Conservation (phyloP, 1,284 basidiomycete genomes). For the Leccinum subatratum region DNA sequence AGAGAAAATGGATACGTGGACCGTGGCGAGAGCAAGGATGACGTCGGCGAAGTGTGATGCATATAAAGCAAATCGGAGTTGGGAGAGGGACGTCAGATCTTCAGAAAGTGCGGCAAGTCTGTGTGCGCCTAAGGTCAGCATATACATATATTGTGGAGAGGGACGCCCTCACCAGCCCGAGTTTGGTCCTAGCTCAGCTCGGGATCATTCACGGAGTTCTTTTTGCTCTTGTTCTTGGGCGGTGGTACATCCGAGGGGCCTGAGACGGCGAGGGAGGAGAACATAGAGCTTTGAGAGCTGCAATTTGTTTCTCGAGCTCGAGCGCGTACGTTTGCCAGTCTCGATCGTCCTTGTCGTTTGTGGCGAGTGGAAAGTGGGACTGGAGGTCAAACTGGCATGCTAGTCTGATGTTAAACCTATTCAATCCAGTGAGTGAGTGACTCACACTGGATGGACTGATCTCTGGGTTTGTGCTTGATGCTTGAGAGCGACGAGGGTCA, state of each 20-base stretch:
- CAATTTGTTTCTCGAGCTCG: slow-evolving; percentile 26
- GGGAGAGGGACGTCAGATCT: slow-evolving; percentile 17
- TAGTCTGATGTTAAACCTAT: slow-evolving; percentile 5
- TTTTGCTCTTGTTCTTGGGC: slow-evolving; percentile 30
- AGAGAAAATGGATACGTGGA: slow-evolving; percentile 25
- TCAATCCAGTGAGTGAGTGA: neutral
- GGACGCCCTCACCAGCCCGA: slow-evolving; percentile 14
- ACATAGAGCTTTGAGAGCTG: slow-evolving; percentile 18
- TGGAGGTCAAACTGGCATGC: slow-evolving; percentile 32
- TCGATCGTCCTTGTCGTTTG: slow-evolving; percentile 1
- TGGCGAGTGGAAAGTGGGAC: slow-evolving; percentile 19
- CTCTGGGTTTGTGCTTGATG: slow-evolving; percentile 22
- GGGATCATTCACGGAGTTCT: slow-evolving; percentile 15
- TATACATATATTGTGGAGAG: slow-evolving; percentile 1
- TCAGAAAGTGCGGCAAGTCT: slow-evolving; percentile 21
- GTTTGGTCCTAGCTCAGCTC: slow-evolving; percentile 24
- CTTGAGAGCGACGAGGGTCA: slow-evolving; percentile 28
- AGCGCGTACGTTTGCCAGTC: slow-evolving; percentile 30
- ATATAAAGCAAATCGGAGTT: slow-evolving; percentile 9
- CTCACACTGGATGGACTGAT: slow-evolving; percentile 26
- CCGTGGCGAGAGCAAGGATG: slow-evolving; percentile 20
- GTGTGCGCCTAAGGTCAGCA: neutral
- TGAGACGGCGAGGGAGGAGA: slow-evolving; percentile 9
- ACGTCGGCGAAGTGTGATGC: slow-evolving; percentile 19
- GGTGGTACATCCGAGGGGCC: slow-evolving; percentile 16